Conservation (phyloP, 1,284 basidiomycete genomes). For the Tetrapyrgos nigripes region DNA sequence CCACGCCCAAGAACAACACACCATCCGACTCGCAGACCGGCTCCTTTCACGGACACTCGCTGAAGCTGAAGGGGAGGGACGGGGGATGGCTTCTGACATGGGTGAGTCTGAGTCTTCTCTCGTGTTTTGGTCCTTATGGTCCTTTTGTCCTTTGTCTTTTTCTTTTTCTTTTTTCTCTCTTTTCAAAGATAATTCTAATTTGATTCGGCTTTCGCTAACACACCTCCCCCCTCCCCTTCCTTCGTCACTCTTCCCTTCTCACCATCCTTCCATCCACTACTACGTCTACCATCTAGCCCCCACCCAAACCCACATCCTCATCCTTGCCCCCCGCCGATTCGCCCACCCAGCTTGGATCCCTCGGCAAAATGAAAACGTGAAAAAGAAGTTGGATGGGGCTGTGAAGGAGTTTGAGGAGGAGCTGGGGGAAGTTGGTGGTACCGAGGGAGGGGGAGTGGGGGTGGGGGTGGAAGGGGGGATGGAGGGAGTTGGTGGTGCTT, state of each 20-base stretch:
- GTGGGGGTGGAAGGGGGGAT: too few species aligned
- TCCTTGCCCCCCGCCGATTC: slow-evolving; percentile 76
- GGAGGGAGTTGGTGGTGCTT: too few species aligned
- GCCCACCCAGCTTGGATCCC: slow-evolving; percentile 76
- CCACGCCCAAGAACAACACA: slow-evolving; percentile 50
- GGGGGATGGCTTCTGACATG: slow-evolving; percentile 65
- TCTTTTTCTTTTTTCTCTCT: slow-evolving; percentile 16
- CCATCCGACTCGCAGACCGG: slow-evolving; percentile 60
- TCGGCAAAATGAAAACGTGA: slow-evolving; percentile 66
- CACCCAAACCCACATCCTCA: slow-evolving; percentile 71
- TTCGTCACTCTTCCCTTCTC: too few species aligned
- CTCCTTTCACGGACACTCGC: slow-evolving; percentile 68
- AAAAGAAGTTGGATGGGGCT: slow-evolving; percentile 46
- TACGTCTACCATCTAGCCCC: too few species aligned
- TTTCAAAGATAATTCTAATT: background rate
- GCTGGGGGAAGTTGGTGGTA: background rate
- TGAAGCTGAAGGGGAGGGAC: slow-evolving; percentile 58
- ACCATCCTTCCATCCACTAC: too few species aligned
- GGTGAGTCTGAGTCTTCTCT: too few species aligned
- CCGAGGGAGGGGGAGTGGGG: too few species aligned
- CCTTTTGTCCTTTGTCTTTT: too few species aligned
- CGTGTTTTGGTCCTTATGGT: too few species aligned
- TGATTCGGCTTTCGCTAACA: background rate
- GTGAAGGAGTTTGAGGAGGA: slow-evolving; percentile 45
- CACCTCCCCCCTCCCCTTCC: too few species aligned